Evolutionary conservation across 257 asterid genomes (phyloP).

Genomic region (Cinchona pubescens): DNA sequence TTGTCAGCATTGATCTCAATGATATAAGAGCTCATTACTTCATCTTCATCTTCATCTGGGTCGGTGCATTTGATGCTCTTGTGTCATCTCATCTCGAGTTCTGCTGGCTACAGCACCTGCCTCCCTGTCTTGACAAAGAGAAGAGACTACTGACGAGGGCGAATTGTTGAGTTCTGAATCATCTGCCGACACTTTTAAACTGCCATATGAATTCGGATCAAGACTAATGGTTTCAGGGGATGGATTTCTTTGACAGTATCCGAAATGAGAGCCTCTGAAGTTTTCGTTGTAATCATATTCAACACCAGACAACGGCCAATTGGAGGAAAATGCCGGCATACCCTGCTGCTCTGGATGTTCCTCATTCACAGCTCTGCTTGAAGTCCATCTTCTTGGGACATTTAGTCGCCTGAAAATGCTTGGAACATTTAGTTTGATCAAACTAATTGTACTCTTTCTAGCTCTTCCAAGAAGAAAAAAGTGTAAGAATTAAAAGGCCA

Average conservation of each 20-base stretch:
- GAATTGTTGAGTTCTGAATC: conserved; percentile 41
- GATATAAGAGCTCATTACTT: conserved; percentile 65
- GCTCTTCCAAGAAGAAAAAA: too few species aligned
- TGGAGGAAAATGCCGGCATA: conserved; percentile 34
- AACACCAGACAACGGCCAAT: conserved; percentile 17
- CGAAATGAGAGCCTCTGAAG: conserved; percentile 37
- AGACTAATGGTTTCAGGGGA: conserved; percentile 63
- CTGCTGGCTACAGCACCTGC: conserved; percentile 17
- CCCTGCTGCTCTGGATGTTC: conserved; percentile 31
- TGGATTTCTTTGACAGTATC: conserved; percentile 45
- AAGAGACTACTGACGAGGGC: conserved; percentile 54
- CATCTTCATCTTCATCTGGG: conserved; percentile 50
- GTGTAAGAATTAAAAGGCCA: too few species aligned
- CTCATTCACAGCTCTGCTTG: conserved; percentile 33
- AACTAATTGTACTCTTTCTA: too few species aligned
- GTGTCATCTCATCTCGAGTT: conserved; percentile 24
- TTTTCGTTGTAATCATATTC: conserved; percentile 30
- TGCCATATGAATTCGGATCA: conserved; percentile 44
- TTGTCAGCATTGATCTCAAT: conserved; percentile 55
- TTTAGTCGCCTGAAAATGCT: conserved; percentile 55
- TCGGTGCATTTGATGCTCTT: conserved; percentile 27
- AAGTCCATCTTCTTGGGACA: conserved; percentile 44
- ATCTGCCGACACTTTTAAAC: conserved; percentile 44
- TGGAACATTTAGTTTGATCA: background rate
- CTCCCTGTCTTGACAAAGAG: conserved; percentile 44